Base-by-base conservation (phyloP, 192 early-diverging fungal genomes). In the Mortierella claussenii region DNA sequence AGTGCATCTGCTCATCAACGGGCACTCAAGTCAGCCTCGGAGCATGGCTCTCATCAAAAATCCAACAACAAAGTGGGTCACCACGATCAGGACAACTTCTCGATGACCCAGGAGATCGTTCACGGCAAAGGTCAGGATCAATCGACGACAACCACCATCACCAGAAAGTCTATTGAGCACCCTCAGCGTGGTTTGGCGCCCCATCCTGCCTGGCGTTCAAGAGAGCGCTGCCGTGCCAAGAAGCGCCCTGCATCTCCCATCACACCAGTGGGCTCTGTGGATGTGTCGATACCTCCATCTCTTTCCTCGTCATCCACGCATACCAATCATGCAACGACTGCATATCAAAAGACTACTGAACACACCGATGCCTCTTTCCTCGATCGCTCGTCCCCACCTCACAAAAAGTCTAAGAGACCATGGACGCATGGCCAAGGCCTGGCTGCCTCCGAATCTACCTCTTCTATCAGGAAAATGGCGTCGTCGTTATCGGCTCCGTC, bases 1-100 rank as follows among this genome's bases (percentile, higher is more conserved):
- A 66, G 80, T 51, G 80, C 80, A 13, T 79, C 80, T 27, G 71
- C 71, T 7, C 75, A 76, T 23, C 71, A 67, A 50, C 47, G 57
- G 50, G 62, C 68, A 24, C 36, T 70, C 21, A 71, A 55, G 27
- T 57, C 68, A 8, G 60, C 42, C 17, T 74, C 81, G 2, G 62
- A 67, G 18, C 65, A 78, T 40, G 42, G 30, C 42, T 45, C 56
- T 2, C n/a, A 32, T 30, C 47, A 60, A 32, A 43, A 49, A n/a
- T n/a, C n/a, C 31, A 56, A 47, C 44, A 55, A 54, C 43, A 53
- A 37, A 52, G 32, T 50, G 10, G 53, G n/a, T 2, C 55, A 55
- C 37, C 28, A 65, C 48, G 64, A 42, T n/a, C 30, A 64, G 20
- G 63, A 48, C 18, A 30, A 55, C 24, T 47, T 63, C 30, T 63